phyloP scores from a whole-genome alignment of 1,139 yeast species.

The Fermentozyma sake region DNA sequence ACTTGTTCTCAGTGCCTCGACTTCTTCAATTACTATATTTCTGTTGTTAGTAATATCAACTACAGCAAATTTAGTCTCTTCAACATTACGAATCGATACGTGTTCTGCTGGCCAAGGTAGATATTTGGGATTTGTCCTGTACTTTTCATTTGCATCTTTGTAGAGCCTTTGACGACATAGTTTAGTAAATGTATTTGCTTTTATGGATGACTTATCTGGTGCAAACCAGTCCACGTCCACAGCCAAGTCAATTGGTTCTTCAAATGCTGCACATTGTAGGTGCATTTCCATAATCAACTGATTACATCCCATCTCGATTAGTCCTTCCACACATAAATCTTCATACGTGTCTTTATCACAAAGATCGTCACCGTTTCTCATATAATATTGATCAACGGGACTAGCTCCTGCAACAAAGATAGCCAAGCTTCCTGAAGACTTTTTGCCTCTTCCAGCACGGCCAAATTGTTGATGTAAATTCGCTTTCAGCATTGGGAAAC shows the following conservation, averaged over 20 bases:
- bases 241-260: constrained; percentile 54
- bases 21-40: constrained; percentile 76
- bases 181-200: constrained; percentile 23
- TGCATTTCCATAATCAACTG: constrained; percentile 64
- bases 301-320: constrained; percentile 32
- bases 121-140: constrained; percentile 54
- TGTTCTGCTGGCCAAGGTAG: constrained; percentile 77
- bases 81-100: constrained; percentile 78
- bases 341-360: constrained; percentile 39
- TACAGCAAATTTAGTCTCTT: constrained; percentile 77
- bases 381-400: constrained; percentile 83
- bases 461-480: constrained; percentile 95
- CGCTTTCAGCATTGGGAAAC: constrained; percentile 83
- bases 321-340: constrained; percentile 39
- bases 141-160: constrained; percentile 49
- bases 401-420: constrained; percentile 78
- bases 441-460: constrained; percentile 83
- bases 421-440: constrained; percentile 62
- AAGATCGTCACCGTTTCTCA: constrained; percentile 65
- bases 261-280: constrained; percentile 92
- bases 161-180: constrained; percentile 43
- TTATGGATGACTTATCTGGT: constrained; percentile 10
- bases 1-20: constrained; percentile 86
- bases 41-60: constrained; percentile 79
- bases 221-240: constrained; percentile 58